These are phyloP conservation scores for Diutina rugosa DNA, from an alignment of 1,139 yeast genomes.

Conservation along the genomic window DNA sequence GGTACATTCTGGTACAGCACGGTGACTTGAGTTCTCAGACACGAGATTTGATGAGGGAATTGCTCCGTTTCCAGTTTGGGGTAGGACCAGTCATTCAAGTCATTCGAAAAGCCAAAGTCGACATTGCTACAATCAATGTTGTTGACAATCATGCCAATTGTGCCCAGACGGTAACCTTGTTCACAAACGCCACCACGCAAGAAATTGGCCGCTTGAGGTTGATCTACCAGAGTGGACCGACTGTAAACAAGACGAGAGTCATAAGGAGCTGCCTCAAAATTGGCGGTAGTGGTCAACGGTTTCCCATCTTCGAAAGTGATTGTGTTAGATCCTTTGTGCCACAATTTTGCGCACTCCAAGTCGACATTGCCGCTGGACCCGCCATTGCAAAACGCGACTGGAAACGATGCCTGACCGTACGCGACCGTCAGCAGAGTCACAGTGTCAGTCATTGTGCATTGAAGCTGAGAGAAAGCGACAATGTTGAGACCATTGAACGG, in stretches of 20 bases:
- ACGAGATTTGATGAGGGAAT: slow-evolving; percentile 8
- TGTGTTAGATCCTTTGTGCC: neutral
- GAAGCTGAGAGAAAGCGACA: neutral
- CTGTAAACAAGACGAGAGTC: slow-evolving; percentile 7
- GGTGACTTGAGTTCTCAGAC: slow-evolving; percentile 2
- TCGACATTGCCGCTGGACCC: neutral
- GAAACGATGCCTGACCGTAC: neutral
- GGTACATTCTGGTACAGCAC: slow-evolving; percentile 14
- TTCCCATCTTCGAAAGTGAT: neutral
- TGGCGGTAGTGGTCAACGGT: neutral
- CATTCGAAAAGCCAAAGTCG: slow-evolving; percentile 5
- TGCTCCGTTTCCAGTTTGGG: slow-evolving; percentile 2
- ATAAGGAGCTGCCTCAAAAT: slow-evolving; percentile 6
- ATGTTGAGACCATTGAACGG: neutral
- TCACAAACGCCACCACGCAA: slow-evolving; percentile 8
- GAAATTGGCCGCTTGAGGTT: neutral
- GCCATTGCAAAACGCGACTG: neutral
- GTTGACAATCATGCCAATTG: slow-evolving; percentile 10
- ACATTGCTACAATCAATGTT: slow-evolving; percentile 11
- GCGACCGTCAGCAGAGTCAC: neutral
- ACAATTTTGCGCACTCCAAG: neutral
- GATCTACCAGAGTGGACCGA: neutral
- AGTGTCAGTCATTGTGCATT: neutral
- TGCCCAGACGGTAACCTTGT: slow-evolving; percentile 14
- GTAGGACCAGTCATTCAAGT: neutral